Conservation (phyloP, 2,329 filamentous ascomycete species). For the Pestalotiopsis fici region DNA sequence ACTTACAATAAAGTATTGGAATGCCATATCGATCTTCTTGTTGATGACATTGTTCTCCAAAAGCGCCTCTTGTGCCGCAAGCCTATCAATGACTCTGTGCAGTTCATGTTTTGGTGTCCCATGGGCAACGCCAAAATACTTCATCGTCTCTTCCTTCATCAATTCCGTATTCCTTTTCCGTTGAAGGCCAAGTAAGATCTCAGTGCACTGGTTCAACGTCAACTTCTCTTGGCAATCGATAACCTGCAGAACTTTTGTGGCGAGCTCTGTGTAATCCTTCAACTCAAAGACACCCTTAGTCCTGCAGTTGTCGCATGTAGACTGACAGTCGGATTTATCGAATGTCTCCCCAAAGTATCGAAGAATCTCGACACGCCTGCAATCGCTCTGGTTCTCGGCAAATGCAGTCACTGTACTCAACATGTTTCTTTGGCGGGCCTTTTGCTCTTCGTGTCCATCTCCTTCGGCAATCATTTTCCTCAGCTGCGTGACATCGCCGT, state of each 20-base stretch:
- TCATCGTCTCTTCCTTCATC: constrained; percentile 47
- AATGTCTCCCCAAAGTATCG: constrained; percentile 95
- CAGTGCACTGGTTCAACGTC: constrained; percentile 79
- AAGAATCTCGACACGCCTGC: constrained; percentile 83
- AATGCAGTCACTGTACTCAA: constrained; percentile 81
- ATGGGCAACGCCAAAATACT: constrained; percentile 69
- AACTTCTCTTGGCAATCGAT: constrained; percentile 64
- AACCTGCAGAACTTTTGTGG: constrained; percentile 69
- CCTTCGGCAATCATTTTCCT: constrained; percentile 82
- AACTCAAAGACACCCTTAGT: constrained; percentile 70
- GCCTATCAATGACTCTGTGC: constrained; percentile 78
- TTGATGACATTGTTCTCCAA: constrained; percentile 70
- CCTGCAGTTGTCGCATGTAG: constrained; percentile 86
- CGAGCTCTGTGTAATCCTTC: constrained; percentile 76
- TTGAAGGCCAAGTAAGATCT: constrained; percentile 72
- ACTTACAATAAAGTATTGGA: constrained; percentile 71
- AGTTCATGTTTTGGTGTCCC: constrained; percentile 73
- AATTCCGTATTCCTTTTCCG: constrained; percentile 53
- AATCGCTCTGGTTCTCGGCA: constrained; percentile 87
- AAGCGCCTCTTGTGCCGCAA: constrained; percentile 75
- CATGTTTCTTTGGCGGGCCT: constrained; percentile 82
- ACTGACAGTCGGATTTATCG: constrained; percentile 67
- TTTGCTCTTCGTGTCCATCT: constrained; percentile 76
- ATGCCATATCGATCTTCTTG: constrained; percentile 63
- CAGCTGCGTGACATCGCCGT: constrained; percentile 72